Percentiles rank a stretch among this genome's conserved stretches.
These are phyloP conservation scores for Aspergillus avenaceus DNA, from an alignment of 495 filamentous ascomycete genomes.

Conservation along the genomic window DNA sequence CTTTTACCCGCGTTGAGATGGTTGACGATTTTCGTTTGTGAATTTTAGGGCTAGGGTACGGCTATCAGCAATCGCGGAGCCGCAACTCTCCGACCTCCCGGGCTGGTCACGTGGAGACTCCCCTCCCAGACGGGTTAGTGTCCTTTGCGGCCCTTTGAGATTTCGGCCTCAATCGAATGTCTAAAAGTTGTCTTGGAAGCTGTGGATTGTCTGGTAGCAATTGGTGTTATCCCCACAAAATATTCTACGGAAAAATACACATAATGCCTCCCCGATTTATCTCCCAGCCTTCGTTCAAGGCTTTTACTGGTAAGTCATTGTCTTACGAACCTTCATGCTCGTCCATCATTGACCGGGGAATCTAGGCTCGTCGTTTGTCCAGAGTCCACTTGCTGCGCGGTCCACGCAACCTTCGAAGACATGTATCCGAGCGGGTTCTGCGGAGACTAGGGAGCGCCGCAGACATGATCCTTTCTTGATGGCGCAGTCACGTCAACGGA, in stretches of 20 bases:
- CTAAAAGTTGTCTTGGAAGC: slow-evolving; percentile 8
- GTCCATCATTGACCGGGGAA: neutral
- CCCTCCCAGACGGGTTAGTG: slow-evolving; percentile 21
- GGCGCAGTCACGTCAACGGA: slow-evolving; percentile 72
- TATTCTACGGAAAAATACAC: slow-evolving; percentile 19
- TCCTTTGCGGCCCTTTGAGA: slow-evolving; percentile 20
- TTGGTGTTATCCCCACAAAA: neutral
- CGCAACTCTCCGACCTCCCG: slow-evolving; percentile 1
- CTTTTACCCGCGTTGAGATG: slow-evolving; percentile 25
- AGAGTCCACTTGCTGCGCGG: slow-evolving; percentile 26
- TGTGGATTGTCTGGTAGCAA: neutral
- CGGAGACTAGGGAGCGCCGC: slow-evolving; percentile 29
- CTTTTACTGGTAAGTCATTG: slow-evolving; percentile 52
- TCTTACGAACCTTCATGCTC: neutral
- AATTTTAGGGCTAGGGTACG: slow-evolving; percentile 40
- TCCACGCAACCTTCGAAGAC: slow-evolving; percentile 28
- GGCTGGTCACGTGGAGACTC: slow-evolving; percentile 10
- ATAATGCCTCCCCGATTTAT: slow-evolving; percentile 81
- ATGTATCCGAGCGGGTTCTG: slow-evolving; percentile 35
- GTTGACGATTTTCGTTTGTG: slow-evolving; percentile 35
- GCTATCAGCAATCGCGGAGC: slow-evolving; percentile 4
- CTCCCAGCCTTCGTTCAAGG: slow-evolving; percentile 56
- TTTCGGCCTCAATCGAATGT: slow-evolving; percentile 29
- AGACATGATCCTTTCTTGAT: slow-evolving; percentile 39
- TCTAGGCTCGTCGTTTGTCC: slow-evolving; percentile 30